These are phyloP conservation scores for Suillus clintonianus DNA, from an alignment of 768 basidiomycete species.

Conservation along the genomic window DNA sequence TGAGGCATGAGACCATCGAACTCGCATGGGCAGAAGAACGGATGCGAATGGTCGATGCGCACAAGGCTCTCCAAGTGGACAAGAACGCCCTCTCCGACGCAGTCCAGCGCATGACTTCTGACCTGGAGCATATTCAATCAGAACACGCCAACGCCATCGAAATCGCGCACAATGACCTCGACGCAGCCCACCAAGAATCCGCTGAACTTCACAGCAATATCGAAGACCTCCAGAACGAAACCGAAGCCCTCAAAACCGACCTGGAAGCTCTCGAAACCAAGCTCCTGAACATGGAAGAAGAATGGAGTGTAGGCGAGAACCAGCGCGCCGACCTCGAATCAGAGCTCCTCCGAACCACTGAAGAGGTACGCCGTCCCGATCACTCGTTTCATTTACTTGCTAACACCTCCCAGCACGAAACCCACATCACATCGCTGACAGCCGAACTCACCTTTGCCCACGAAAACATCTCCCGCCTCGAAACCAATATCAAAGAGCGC, in stretches of 20 bases:
- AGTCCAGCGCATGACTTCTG: slow-evolving; percentile 10
- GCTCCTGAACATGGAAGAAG: slow-evolving; percentile 49
- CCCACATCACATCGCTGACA: slow-evolving; percentile 50
- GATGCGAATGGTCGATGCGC: slow-evolving; percentile 42
- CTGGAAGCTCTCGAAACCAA: slow-evolving; percentile 44
- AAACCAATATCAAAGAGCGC: slow-evolving; percentile 58
- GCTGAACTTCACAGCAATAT: neutral
- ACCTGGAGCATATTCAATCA: slow-evolving; percentile 45
- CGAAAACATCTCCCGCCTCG: slow-evolving; percentile 56
- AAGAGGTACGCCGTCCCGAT: slow-evolving; percentile 43
- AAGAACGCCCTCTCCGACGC: slow-evolving; percentile 46
- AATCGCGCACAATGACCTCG: slow-evolving; percentile 38
- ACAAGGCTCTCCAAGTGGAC: slow-evolving; percentile 46
- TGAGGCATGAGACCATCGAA: slow-evolving; percentile 43
- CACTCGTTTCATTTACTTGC: neutral
- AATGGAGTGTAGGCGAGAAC: slow-evolving; percentile 59
- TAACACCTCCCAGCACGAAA: slow-evolving; percentile 45
- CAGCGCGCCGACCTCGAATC: slow-evolving; percentile 55
- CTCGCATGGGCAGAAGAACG: slow-evolving; percentile 54
- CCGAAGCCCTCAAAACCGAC: slow-evolving; percentile 6
- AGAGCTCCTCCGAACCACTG: slow-evolving; percentile 53
- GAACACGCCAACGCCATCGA: slow-evolving; percentile 44
- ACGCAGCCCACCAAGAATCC: slow-evolving; percentile 14
- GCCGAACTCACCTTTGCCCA: slow-evolving; percentile 57
- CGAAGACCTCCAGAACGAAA: neutral